Percentiles rank a stretch among this genome's conserved stretches.
Evolutionary conservation across 345 rosid species (phyloP).

Genomic region (Populus davidiana): DNA sequence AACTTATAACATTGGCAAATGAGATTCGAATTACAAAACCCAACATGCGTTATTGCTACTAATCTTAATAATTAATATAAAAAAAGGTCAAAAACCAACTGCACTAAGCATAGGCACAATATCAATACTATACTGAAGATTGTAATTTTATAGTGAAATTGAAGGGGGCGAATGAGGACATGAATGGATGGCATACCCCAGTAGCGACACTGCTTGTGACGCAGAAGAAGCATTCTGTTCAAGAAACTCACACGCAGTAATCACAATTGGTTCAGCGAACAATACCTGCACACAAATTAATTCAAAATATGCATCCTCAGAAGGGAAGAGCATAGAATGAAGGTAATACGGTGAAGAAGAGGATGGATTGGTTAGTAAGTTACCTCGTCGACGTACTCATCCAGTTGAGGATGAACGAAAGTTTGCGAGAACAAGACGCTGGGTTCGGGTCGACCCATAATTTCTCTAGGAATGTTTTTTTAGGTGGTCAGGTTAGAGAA

Average conservation of each 20-base stretch:
- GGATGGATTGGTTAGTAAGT: background rate
- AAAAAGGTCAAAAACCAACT: no score
- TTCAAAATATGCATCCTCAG: background rate
- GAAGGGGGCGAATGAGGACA: no score
- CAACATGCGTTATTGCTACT: no score
- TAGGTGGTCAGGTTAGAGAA: background rate
- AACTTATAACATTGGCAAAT: no score
- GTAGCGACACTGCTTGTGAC: constrained; percentile 71
- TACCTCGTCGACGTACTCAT: constrained; percentile 98
- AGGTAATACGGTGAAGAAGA: background rate
- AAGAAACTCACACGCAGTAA: constrained; percentile 89
- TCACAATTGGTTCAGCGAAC: constrained; percentile 88
- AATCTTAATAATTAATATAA: no score
- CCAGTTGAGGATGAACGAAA: constrained; percentile 89
- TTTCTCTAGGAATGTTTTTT: background rate
- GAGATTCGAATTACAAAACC: no score
- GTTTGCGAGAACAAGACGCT: constrained; percentile 90
- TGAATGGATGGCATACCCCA: constrained; percentile 54
- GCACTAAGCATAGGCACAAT: background rate
- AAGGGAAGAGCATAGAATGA: background rate
- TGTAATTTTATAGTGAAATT: no score
- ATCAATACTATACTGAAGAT: no score
- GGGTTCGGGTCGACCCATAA: constrained; percentile 90
- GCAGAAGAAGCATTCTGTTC: constrained; percentile 86
- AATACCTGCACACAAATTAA: constrained; percentile 50